Conservation (phyloP, 108 stramenopile genomes). For the Stephanodiscus minutulus region DNA sequence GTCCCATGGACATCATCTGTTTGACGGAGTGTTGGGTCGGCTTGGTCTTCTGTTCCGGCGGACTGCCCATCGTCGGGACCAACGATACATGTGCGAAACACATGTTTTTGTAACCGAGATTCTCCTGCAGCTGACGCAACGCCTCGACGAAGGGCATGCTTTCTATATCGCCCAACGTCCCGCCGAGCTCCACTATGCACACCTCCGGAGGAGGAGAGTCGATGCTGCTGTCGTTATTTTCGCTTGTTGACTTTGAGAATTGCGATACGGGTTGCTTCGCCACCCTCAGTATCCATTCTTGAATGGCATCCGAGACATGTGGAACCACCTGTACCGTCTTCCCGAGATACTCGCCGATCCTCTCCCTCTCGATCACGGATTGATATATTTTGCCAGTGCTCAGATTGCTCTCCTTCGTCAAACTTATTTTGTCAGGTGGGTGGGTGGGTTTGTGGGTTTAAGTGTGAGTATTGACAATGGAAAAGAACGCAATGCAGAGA, state of each 20-base stretch:
- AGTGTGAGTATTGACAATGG: neutral
- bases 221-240: constrained; percentile 7
- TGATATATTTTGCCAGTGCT: constrained; percentile 98
- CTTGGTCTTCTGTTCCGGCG: constrained; percentile 61
- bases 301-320: constrained; percentile 89
- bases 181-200: constrained; percentile 86
- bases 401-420: constrained; percentile 94
- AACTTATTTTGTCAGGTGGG: constrained; percentile 28
- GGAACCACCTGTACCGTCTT: constrained; percentile 98
- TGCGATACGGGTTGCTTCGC: constrained; percentile 72
- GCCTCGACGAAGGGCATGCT: constrained; percentile 68
- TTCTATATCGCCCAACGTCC: constrained; percentile 88
- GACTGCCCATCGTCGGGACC: constrained; percentile 50
- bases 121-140: constrained; percentile 54
- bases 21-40: constrained; percentile 63
- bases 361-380: constrained; percentile 91
- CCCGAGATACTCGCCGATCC: constrained; percentile 97
- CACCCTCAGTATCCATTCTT: constrained; percentile 84
- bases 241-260: constrained; percentile 16
- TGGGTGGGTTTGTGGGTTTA: neutral
- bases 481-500: neutral
- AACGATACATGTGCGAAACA: constrained; percentile 75
- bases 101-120: constrained; percentile 68
- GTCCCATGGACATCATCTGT: constrained; percentile 59
- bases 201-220: constrained; percentile 85